A percentile compares a stretch with the other conserved stretches of the same genome.
Evolutionary conservation across 1,284 basidiomycete genomes (phyloP).

Genomic region (Papiliotrema nemorosa): DNA sequence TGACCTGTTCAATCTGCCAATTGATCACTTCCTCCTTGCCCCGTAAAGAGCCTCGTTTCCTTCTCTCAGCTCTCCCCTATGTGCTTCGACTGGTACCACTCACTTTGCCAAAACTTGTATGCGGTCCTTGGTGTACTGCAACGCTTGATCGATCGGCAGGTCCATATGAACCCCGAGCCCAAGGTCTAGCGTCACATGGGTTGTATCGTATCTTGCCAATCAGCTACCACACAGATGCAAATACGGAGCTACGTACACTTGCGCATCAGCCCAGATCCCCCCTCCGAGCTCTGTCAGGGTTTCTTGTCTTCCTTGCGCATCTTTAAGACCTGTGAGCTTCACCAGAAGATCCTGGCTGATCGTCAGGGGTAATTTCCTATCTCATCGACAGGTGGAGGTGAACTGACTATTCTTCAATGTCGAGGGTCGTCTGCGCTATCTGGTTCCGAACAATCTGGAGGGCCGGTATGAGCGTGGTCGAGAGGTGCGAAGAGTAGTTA

Average conservation of each 20-base stretch:
- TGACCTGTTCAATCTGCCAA: constrained; percentile 38
- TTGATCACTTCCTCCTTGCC: constrained; percentile 22
- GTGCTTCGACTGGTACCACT: not conserved
- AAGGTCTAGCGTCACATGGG: constrained; percentile 28
- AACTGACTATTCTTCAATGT: constrained; percentile 31
- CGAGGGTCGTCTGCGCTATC: constrained; percentile 14
- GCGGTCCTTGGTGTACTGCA: constrained; percentile 17
- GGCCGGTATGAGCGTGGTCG: constrained; percentile 15
- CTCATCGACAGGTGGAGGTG: not conserved
- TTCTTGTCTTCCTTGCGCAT: constrained; percentile 3
- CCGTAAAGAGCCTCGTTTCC: constrained; percentile 6
- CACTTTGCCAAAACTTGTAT: constrained; percentile 5
- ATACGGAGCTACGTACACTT: constrained; percentile 21
- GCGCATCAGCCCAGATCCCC: constrained; percentile 32
- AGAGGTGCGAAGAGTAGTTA: constrained; percentile 11
- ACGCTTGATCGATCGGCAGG: constrained; percentile 17
- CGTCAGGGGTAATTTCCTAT: not conserved
- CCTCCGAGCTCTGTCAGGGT: constrained; percentile 32
- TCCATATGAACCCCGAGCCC: constrained; percentile 37
- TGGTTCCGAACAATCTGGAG: constrained; percentile 12
- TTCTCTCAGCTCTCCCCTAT: constrained; percentile 6
- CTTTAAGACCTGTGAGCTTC: constrained; percentile 12
- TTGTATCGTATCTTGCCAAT: constrained; percentile 19
- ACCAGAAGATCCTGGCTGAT: constrained; percentile 16
- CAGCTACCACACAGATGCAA: not conserved